Percentiles rank a stretch among this genome's conserved stretches.
phyloP scores from a whole-genome alignment of 768 basidiomycete species.

The Boletellus emodensis region DNA sequence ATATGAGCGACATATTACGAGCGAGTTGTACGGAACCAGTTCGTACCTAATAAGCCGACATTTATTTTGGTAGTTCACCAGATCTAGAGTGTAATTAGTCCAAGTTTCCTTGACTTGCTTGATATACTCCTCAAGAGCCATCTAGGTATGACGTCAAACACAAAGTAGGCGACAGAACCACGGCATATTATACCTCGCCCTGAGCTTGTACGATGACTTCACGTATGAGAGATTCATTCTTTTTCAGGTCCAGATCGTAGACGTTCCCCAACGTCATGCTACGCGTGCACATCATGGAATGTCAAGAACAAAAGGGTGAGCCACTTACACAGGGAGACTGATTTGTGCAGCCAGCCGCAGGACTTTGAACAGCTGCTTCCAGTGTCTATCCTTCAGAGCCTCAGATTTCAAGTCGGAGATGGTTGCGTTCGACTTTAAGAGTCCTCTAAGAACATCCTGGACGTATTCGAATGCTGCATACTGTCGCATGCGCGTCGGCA shows the following conservation, averaged over 20 bases:
- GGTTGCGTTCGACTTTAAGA: constrained; percentile 86
- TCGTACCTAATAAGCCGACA: constrained; percentile 86
- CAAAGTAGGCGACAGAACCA: neutral
- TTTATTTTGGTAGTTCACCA: constrained; percentile 98
- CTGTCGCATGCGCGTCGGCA: constrained; percentile 98
- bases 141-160: constrained; percentile 43
- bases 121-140: constrained; percentile 94
- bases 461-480: constrained; percentile 99
- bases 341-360: constrained; percentile 72
- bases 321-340: constrained; percentile 64
- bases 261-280: constrained; percentile 96
- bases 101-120: constrained; percentile 96
- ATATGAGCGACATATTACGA: constrained; percentile 3
- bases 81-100: constrained; percentile 92
- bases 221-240: constrained; percentile 86
- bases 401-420: constrained; percentile 96
- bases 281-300: constrained; percentile 6
- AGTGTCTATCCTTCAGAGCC: constrained; percentile 95
- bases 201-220: constrained; percentile 97
- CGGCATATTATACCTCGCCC: constrained; percentile 65
- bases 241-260: constrained; percentile 94
- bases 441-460: constrained; percentile 80
- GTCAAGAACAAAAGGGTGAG: constrained; percentile 9
- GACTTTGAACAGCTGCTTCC: constrained; percentile 95
- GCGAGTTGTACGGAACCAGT: neutral